Percentiles rank a stretch among this genome's conserved stretches.
Evolutionary conservation across 306 rosid species (phyloP).

Genomic region (Inga leiocalycina): DNA sequence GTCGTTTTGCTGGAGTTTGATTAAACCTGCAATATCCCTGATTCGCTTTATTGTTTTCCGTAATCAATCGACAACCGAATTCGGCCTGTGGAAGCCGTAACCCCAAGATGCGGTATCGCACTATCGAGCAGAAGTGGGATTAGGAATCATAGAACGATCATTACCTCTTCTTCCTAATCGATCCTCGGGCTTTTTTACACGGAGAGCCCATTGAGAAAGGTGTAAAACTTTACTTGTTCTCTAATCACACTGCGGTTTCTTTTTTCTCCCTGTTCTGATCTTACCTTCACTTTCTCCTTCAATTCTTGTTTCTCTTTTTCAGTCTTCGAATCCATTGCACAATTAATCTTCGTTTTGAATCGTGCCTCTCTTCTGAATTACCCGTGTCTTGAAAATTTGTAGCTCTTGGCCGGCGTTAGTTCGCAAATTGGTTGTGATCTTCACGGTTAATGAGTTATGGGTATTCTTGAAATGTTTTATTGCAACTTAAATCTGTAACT

Average conservation of each 20-base stretch:
- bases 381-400: not conserved
- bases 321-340: not conserved
- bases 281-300: not conserved
- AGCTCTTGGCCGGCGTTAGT: not conserved
- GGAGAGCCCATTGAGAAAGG: not conserved
- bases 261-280: not conserved
- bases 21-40: not conserved
- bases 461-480: constrained; percentile 8
- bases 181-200: not conserved
- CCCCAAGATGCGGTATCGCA: not conserved
- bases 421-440: not conserved
- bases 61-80: not conserved
- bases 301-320: not conserved
- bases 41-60: not conserved
- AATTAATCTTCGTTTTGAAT: not conserved
- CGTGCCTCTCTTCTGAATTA: not conserved
- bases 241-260: not conserved
- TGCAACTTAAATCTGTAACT: not conserved
- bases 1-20: not conserved
- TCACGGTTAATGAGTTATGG: not conserved
- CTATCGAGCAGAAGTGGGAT: not conserved
- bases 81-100: not conserved
- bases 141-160: constrained; percentile 1
- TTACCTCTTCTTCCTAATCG: constrained; percentile 6
- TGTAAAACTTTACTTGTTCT: constrained; percentile 17